Evolutionary conservation across 805 yeast species (phyloP).

Genomic region (Zygosaccharomyces siamensis): DNA sequence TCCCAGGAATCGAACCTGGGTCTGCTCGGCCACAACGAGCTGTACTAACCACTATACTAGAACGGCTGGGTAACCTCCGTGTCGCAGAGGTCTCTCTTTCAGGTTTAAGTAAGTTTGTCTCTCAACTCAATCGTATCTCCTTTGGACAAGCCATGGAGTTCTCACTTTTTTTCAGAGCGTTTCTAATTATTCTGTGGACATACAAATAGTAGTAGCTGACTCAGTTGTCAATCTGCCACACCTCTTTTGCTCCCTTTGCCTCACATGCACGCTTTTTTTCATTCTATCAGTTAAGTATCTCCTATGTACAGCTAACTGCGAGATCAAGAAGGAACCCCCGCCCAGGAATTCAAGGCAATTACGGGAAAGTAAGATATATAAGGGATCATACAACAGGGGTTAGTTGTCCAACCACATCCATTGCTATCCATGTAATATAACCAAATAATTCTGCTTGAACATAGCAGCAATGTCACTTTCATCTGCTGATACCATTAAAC

Average conservation of each 20-base stretch:
- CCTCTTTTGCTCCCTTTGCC: too few relatives aligned
- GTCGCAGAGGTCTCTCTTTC: too few relatives aligned
- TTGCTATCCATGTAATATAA: neutral
- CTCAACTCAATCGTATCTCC: too few relatives aligned
- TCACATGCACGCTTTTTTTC: neutral
- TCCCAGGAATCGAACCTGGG: constrained; percentile 41
- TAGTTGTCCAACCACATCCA: neutral
- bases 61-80: constrained; percentile 24
- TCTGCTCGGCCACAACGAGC: constrained; percentile 40
- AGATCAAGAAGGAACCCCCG: constrained; percentile 3
- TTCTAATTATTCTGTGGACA: too few relatives aligned
- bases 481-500: constrained; percentile 57
- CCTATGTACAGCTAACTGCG: constrained; percentile 13
- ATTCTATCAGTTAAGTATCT: neutral
- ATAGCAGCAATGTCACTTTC: constrained; percentile 46
- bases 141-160: too few relatives aligned
- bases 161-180: too few relatives aligned
- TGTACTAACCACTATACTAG: constrained; percentile 42
- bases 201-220: too few relatives aligned
- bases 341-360: constrained; percentile 9
- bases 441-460: neutral
- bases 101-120: too few relatives aligned
- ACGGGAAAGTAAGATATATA: constrained; percentile 5
- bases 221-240: too few relatives aligned
- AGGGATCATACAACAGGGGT: neutral